Base-by-base conservation (phyloP, 768 basidiomycete species). In the Collybia nuda region DNA sequence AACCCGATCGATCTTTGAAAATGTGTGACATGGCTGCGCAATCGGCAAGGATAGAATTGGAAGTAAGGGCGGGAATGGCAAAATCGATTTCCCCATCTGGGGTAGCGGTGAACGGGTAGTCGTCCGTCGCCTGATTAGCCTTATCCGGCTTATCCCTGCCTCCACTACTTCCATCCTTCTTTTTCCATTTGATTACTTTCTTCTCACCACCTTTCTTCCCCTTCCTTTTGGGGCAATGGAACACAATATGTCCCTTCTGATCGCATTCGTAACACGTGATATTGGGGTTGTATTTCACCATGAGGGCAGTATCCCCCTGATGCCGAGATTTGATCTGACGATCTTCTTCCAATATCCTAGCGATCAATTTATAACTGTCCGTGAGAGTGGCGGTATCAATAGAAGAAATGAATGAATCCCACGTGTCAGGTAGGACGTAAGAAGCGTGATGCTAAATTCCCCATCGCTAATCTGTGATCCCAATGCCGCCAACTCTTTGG, bases 401-500 rank as follows among this genome's bases (percentile, higher is more conserved):
- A 5, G 58, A 37, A 1, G 52, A 50, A 17, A 62, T 65, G 43
- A 70, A 71, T 0, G 52, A 7, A 42, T 69, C 59, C 71, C 71
- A 72, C 12, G 67, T 60, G 8, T 67, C 60, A n/a, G 67, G 69
- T 0, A 72, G 54, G 62, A 68, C 2, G 64, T 65, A 19, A 70
- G 61, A 6, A 73, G 47, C 0, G 61, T 63, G 46, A 62, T 62
- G 21, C 57, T 47, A 44, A 70, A 72, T 7, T 73, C 66, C 9
- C 56, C 40, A 18, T 69, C 68, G 0, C 23, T 38, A 17, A 74
- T 50, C 11, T 19, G 42, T 15, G 53, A 40, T 6, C 61, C 65
- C 18, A 67, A 50, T 15, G 26, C 23, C 19, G 51, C 41, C 28
- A 63, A 48, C 44, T 69, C 59, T 24, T 65, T 47, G 42, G 63